phyloP scores from a whole-genome alignment of 2,329 filamentous ascomycete genomes.

The Pseudocercospora ulei region DNA sequence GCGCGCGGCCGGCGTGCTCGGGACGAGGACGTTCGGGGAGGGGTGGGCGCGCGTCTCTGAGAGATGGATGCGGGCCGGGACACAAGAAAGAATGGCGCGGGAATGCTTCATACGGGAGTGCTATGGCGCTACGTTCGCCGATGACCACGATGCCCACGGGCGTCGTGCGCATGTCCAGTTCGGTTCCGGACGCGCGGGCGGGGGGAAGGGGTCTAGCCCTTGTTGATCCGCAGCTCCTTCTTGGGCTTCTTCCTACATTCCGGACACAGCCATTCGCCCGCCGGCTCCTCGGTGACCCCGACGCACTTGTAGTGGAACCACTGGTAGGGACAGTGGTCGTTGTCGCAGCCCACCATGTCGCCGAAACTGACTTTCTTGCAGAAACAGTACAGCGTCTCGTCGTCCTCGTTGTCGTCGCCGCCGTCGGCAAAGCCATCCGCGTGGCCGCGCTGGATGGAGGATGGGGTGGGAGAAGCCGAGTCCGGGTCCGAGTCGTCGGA shows the following conservation, averaged over 20 bases:
- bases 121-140: no score
- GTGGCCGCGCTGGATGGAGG: slow-evolving; percentile 26
- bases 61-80: no score
- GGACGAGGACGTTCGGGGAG: no score
- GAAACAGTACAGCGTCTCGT: slow-evolving; percentile 60
- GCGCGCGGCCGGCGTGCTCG: no score
- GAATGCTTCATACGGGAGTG: no score
- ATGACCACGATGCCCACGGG: no score
- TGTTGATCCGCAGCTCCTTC: slow-evolving; percentile 25
- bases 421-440: slow-evolving; percentile 27
- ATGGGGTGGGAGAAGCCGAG: slow-evolving; percentile 31
- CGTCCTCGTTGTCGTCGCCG: slow-evolving; percentile 35
- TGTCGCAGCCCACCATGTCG: slow-evolving; percentile 84
- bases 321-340: slow-evolving; percentile 67
- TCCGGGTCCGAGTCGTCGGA: slow-evolving; percentile 24
- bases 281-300: slow-evolving; percentile 43
- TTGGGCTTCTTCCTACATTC: slow-evolving; percentile 31
- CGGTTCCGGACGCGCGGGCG: no score
- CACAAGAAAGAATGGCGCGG: no score
- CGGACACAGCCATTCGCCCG: slow-evolving; percentile 45
- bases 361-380: slow-evolving; percentile 77
- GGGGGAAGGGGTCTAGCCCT: no score
- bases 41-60: no score
- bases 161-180: no score
- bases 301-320: slow-evolving; percentile 74